Conservation (phyloP, 2,329 filamentous ascomycete genomes). For the Ophiosphaerella herpotricha region DNA sequence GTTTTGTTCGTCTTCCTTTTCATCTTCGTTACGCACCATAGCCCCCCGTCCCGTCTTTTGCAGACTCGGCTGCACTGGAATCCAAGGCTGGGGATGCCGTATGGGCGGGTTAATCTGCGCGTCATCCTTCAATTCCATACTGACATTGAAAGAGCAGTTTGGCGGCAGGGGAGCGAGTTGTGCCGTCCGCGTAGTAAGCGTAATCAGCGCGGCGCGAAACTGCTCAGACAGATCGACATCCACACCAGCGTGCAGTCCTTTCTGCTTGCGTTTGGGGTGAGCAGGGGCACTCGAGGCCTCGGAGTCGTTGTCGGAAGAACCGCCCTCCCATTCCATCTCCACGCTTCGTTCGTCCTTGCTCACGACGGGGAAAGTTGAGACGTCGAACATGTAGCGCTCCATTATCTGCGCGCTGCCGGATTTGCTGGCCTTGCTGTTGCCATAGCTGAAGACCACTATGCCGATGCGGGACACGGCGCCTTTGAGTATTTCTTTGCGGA, state of each 20-base stretch:
- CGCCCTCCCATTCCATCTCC: conserved; percentile 51
- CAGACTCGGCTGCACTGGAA: conserved; percentile 60
- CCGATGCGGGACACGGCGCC: conserved; percentile 60
- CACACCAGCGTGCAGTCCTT: conserved; percentile 25
- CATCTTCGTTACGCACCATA: conserved; percentile 14
- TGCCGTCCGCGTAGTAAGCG: conserved; percentile 64
- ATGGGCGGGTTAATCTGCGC: conserved; percentile 54
- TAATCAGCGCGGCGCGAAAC: conserved; percentile 68
- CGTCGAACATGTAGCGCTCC: conserved; percentile 65
- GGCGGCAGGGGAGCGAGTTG: conserved; percentile 62
- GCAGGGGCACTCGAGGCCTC: not conserved
- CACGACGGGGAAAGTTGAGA: conserved; percentile 60
- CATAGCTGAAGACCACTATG: conserved; percentile 60
- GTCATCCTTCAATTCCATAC: conserved; percentile 70
- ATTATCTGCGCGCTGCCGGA: conserved; percentile 53
- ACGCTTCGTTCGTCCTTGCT: conserved; percentile 53
- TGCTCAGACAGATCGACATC: conserved; percentile 71
- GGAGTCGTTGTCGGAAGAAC: conserved; percentile 9
- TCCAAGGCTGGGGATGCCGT: conserved; percentile 62
- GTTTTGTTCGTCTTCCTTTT: conserved; percentile 15
- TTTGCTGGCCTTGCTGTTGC: not conserved
- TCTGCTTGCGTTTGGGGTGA: conserved; percentile 6
- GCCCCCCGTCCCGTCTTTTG: conserved; percentile 41
- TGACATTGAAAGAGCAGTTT: conserved; percentile 75
- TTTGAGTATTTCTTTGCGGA: conserved; percentile 68